These are phyloP conservation scores for Lantana camara DNA, from an alignment of 257 asterid genomes.

Conservation along the genomic window DNA sequence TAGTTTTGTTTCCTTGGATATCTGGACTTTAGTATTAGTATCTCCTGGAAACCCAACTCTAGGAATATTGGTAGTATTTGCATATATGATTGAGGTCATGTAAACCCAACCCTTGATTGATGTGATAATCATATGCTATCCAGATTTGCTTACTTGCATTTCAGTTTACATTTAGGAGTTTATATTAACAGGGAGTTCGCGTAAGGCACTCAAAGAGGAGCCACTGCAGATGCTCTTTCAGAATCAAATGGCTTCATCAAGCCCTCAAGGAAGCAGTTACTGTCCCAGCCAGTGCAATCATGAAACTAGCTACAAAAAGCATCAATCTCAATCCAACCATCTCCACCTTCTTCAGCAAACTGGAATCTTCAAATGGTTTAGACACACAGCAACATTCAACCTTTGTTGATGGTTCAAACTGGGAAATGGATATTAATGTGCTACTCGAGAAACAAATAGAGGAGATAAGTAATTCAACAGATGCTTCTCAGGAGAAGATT, in stretches of 20 bases:
- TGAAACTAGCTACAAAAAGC: constrained; percentile 49
- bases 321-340: constrained; percentile 53
- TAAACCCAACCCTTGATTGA: constrained; percentile 5
- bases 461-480: constrained; percentile 43
- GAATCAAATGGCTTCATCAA: constrained; percentile 53
- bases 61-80: neutral
- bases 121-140: constrained; percentile 14
- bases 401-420: constrained; percentile 37
- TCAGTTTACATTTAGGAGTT: constrained; percentile 18
- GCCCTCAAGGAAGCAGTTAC: constrained; percentile 30
- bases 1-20: constrained; percentile 1
- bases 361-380: constrained; percentile 34
- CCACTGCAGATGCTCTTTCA: constrained; percentile 65
- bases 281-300: constrained; percentile 54
- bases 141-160: constrained; percentile 13
- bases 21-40: constrained; percentile 2
- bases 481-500: constrained; percentile 25
- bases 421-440: constrained; percentile 48
- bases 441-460: constrained; percentile 54
- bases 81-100: constrained; percentile 12
- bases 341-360: constrained; percentile 46
- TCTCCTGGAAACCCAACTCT: constrained; percentile 12
- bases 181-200: constrained; percentile 42
- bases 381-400: constrained; percentile 25
- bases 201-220: constrained; percentile 60